Percentiles rank a stretch among this genome's conserved stretches.
phyloP scores from a whole-genome alignment of 2,329 filamentous ascomycete genomes.

The Phoma sp. region DNA sequence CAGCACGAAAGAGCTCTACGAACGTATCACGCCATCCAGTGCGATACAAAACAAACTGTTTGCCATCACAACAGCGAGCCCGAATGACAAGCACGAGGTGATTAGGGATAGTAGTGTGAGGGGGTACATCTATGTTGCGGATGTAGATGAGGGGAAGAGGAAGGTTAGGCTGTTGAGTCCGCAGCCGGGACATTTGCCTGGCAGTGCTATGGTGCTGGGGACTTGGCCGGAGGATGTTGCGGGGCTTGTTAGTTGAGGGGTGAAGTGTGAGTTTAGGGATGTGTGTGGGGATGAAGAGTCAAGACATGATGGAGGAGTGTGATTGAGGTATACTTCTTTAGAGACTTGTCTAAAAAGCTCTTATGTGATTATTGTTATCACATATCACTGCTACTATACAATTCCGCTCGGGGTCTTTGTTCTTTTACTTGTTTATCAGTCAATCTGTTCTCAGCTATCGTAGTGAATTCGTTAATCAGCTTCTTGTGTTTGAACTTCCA shows the following conservation, averaged over 20 bases:
- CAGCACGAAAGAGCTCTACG: conserved; percentile 54
- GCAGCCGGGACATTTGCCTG: conserved; percentile 79
- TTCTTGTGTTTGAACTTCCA: too few species aligned
- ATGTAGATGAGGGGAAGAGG: conserved; percentile 84
- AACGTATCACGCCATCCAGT: conserved; percentile 64
- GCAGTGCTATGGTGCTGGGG: conserved; percentile 81
- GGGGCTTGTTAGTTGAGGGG: conserved; percentile 64
- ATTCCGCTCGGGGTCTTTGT: too few species aligned
- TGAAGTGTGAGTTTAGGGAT: neutral
- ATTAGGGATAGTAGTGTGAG: conserved; percentile 84
- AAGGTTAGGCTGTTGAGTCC: conserved; percentile 84
- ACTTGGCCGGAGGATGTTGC: conserved; percentile 86
- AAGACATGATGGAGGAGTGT: too few species aligned
- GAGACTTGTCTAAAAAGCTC: too few species aligned
- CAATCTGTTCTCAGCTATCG: too few species aligned
- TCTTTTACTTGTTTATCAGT: too few species aligned
- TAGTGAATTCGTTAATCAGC: too few species aligned
- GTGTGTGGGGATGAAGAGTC: too few species aligned
- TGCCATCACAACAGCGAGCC: conserved; percentile 79
- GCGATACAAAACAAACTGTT: conserved; percentile 70
- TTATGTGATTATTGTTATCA: too few species aligned
- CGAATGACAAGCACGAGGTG: conserved; percentile 71
- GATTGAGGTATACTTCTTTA: too few species aligned
- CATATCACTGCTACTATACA: too few species aligned
- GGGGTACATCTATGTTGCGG: conserved; percentile 91